Conservation (phyloP, 257 asterid species). For the Rubia yunnanensis region DNA sequence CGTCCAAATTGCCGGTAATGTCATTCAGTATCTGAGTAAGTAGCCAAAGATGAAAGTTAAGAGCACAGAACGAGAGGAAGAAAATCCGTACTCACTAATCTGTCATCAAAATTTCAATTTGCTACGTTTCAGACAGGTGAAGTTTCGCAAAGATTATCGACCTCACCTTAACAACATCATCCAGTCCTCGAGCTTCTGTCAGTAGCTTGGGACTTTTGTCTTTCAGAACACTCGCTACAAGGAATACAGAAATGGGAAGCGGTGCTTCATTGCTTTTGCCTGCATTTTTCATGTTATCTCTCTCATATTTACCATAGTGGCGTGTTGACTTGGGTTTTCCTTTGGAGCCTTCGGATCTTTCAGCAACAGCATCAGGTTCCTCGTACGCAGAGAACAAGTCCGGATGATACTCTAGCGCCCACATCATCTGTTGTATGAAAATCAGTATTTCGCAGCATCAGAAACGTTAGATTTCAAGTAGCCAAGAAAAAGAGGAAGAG, state of each 20-base stretch:
- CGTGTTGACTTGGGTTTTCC: slow-evolving; percentile 44
- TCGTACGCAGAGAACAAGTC: slow-evolving; percentile 45
- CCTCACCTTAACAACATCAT: slow-evolving; percentile 79
- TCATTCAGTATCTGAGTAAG: slow-evolving; percentile 60
- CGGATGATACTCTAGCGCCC: slow-evolving; percentile 94
- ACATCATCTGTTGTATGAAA: slow-evolving; percentile 63
- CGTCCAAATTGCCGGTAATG: slow-evolving; percentile 73
- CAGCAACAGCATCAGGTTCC: slow-evolving; percentile 39
- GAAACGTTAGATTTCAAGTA: not conserved
- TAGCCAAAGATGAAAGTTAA: not conserved
- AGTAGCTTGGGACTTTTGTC: slow-evolving; percentile 63
- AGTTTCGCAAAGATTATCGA: not conserved
- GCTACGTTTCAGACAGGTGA: not conserved
- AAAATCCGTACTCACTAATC: not conserved
- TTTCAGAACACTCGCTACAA: slow-evolving; percentile 82
- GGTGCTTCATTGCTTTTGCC: slow-evolving; percentile 33
- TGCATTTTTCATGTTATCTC: slow-evolving; percentile 52
- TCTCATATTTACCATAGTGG: slow-evolving; percentile 70
- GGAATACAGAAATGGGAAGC: slow-evolving; percentile 78
- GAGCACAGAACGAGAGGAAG: not conserved
- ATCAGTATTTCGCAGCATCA: not conserved
- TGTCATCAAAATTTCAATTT: not conserved
- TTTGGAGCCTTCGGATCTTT: slow-evolving; percentile 44
- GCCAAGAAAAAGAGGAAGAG: not conserved
- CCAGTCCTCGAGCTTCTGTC: slow-evolving; percentile 81